Evolutionary conservation across 345 rosid species (phyloP).

Genomic region (Dovyalis caffra): DNA sequence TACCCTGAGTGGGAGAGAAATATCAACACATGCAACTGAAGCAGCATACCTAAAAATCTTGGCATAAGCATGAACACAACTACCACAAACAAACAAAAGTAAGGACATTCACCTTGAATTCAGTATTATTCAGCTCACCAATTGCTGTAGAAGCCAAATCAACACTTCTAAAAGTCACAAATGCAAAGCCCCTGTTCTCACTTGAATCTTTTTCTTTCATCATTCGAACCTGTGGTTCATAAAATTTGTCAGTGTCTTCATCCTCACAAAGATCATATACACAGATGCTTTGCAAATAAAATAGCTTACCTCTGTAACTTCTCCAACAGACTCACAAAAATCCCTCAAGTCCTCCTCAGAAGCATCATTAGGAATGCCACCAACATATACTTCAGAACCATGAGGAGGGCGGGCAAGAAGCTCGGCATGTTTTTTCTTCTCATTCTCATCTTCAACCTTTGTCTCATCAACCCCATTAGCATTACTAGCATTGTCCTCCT

Average conservation of each 20-base stretch:
- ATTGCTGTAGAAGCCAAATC: conserved; percentile 84
- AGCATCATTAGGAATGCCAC: conserved; percentile 73
- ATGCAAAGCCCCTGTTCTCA: conserved; percentile 79
- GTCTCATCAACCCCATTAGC: conserved; percentile 27
- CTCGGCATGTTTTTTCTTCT: conserved; percentile 56
- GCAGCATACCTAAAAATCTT: background rate
- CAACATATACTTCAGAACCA: conserved; percentile 88
- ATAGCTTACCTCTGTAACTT: conserved; percentile 70
- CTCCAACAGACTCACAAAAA: conserved; percentile 81
- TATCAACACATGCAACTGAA: conserved; percentile 7
- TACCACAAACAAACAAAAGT: conserved; percentile 3
- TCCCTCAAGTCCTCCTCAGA: conserved; percentile 66
- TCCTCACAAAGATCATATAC: conserved; percentile 1
- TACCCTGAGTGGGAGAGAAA: conserved; percentile 52
- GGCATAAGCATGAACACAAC: background rate
- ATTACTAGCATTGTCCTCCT: conserved; percentile 26
- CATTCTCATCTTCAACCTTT: conserved; percentile 46
- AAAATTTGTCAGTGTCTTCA: conserved; percentile 14
- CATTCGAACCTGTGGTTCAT: conserved; percentile 62
- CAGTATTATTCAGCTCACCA: conserved; percentile 62
- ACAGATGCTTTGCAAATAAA: background rate
- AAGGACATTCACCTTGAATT: conserved; percentile 57
- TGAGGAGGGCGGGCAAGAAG: conserved; percentile 92
- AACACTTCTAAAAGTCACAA: conserved; percentile 75
- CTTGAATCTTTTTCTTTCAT: conserved; percentile 82